Evolutionary conservation across 345 rosid genomes (phyloP).

Genomic region (Citrus glauca): DNA sequence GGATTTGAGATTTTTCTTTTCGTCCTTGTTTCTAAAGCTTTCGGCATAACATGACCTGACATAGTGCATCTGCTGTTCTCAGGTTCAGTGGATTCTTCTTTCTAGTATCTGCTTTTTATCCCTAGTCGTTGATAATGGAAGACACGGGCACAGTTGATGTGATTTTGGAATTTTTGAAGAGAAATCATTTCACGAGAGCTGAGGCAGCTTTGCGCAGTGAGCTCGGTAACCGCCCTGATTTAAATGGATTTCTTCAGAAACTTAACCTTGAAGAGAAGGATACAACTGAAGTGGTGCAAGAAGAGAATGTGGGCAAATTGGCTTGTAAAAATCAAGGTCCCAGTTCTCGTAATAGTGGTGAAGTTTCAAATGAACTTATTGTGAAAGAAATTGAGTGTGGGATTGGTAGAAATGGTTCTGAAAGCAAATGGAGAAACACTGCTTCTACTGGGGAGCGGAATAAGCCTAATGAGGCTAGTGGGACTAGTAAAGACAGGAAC

Average conservation of each 20-base stretch:
- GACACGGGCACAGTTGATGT: conserved; percentile 63
- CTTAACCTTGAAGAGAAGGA: conserved; percentile 55
- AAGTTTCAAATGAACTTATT: conserved; percentile 70
- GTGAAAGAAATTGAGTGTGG: conserved; percentile 87
- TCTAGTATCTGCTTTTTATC: conserved; percentile 19
- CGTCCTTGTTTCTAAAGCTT: background rate
- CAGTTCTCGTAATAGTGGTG: conserved; percentile 41
- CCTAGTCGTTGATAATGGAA: conserved; percentile 46
- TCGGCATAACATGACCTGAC: background rate
- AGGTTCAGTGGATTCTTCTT: conserved; percentile 32
- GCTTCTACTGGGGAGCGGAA: conserved; percentile 39
- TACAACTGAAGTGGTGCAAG: conserved; percentile 31
- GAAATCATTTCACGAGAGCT: conserved; percentile 75
- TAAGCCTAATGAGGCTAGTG: conserved; percentile 36
- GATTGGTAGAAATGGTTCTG: conserved; percentile 56
- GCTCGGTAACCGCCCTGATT: conserved; percentile 62
- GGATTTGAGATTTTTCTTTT: background rate
- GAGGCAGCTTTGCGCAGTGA: conserved; percentile 95
- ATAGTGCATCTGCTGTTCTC: conserved; percentile 17
- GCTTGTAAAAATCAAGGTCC: conserved; percentile 26
- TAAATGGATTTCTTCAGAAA: conserved; percentile 67
- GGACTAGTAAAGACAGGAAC: conserved; percentile 34
- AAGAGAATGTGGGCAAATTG: conserved; percentile 32
- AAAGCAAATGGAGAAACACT: conserved; percentile 52
- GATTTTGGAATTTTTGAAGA: conserved; percentile 77